These are phyloP conservation scores for Colletotrichum spinosum DNA, from an alignment of 2,329 filamentous ascomycete genomes.

Conservation along the genomic window DNA sequence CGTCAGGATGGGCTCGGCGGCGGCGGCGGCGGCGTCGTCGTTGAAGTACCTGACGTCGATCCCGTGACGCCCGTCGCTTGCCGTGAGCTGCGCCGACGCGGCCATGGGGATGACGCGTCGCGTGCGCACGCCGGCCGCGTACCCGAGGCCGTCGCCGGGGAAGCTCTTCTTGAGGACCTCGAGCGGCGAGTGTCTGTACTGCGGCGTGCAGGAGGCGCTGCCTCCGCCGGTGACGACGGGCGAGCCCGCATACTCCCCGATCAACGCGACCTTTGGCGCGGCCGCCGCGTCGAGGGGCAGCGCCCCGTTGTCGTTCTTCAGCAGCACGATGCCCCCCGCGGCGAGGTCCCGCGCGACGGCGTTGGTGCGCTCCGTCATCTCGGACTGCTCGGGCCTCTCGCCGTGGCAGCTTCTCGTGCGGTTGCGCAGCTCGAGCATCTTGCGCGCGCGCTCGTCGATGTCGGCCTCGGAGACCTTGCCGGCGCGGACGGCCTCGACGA, in stretches of 20 bases:
- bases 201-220: conserved; percentile 33
- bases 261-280: conserved; percentile 13
- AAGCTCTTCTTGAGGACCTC: conserved; percentile 18
- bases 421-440: conserved; percentile 34
- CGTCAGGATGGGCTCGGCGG: conserved; percentile 16
- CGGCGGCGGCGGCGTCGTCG: conserved; percentile 24
- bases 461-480: conserved; percentile 35
- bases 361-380: conserved; percentile 35
- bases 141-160: background rate
- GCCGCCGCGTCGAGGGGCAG: conserved; percentile 11
- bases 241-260: conserved; percentile 26
- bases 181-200: conserved; percentile 33
- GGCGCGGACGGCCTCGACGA: conserved; percentile 36
- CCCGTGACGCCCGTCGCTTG: conserved; percentile 32
- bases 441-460: conserved; percentile 34
- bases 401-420: conserved; percentile 25
- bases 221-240: conserved; percentile 30
- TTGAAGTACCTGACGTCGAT: conserved; percentile 37
- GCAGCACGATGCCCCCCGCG: conserved; percentile 35
- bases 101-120: conserved; percentile 36
- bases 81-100: conserved; percentile 7
- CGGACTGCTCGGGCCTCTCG: conserved; percentile 30
- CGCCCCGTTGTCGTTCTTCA: conserved; percentile 35
- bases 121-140: conserved; percentile 29
- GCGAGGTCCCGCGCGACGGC: conserved; percentile 37